Conservation (phyloP, 352 stramenopile species). For the Phytophthora europaea region DNA sequence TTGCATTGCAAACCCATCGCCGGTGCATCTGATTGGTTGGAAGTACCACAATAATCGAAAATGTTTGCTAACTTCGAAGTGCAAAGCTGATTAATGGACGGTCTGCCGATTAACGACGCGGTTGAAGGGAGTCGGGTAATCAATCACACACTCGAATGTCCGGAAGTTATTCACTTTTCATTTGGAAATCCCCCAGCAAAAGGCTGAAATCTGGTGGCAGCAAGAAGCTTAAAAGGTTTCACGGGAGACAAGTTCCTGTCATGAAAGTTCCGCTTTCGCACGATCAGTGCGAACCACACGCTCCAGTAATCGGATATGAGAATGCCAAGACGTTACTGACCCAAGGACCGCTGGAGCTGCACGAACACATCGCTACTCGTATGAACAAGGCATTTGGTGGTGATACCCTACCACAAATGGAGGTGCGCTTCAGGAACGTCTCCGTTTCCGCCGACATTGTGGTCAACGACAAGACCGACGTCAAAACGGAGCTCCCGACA, state of each 20-base stretch:
- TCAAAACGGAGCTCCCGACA: slow-evolving; percentile 15
- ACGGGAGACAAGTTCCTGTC: background rate
- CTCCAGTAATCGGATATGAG: slow-evolving; percentile 2
- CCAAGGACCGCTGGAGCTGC: slow-evolving; percentile 10
- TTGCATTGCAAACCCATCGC: no score
- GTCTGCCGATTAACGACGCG: no score
- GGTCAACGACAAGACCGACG: slow-evolving; percentile 16
- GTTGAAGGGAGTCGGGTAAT: no score
- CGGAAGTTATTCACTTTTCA: slow-evolving; percentile 1
- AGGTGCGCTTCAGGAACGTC: slow-evolving; percentile 16
- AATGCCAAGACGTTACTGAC: slow-evolving; percentile 8
- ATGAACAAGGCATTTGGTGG: slow-evolving; percentile 15
- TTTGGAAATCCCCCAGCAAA: background rate
- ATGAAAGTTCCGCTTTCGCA: background rate
- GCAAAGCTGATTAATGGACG: no score
- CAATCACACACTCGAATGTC: no score
- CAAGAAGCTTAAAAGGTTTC: no score
- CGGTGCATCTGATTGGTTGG: no score
- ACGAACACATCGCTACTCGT: slow-evolving; percentile 17
- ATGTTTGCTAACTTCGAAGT: no score
- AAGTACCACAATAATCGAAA: no score
- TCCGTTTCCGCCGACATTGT: slow-evolving; percentile 17
- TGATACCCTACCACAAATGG: background rate
- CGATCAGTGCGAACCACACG: no score
- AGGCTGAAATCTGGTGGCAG: background rate